Evolutionary conservation across 306 rosid species (phyloP), one percentile per base, ranked within the genome.

Genomic region (Vicia faba): DNA sequence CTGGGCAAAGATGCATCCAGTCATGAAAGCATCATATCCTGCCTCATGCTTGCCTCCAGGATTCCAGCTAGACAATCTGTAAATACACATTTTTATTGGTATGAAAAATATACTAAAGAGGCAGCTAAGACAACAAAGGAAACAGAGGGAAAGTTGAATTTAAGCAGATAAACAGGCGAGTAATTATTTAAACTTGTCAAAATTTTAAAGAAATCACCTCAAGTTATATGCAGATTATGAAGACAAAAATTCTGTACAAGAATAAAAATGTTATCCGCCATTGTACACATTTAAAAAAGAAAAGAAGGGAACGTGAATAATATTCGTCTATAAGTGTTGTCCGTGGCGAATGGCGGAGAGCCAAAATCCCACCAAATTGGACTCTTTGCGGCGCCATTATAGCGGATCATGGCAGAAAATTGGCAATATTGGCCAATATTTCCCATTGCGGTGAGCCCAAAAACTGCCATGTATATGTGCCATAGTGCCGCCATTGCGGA

Each of bases 41-140:
- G 99, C 99, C 74, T 90, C 99, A 57, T 93, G 99, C 76, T 83
- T 90, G 79, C 85, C 96, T 50, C 99, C 99, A 41, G 97, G 89
- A 53, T 86, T 93, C 99, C 99, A 93, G 78, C 79, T 84, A 63
- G 86, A 84, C 44, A 89, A 88, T 77, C 99, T 93, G 88, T 80
- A 80, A 75, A 72, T 50, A 79, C 7, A 82, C 50, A 64, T 23
- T 45, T 19, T 63, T 53, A 46, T 31, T 68, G 67, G 46, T 39
- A 71, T 16, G 35, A 65, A 48, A 44, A 50, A 23, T 40, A 66
- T 29, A 23, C 26, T 71, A 16, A 43, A 38, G 59, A 13, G 59
- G 26, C 60, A 31, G 35, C 44, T 49, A 40, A 73, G 33, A 65
- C 44, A 15, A 50, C 70, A 53, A 38, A 60, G 8, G 55, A 41